Evolutionary conservation across 352 stramenopile genomes (phyloP), one percentile per base, ranked within the genome.

Genomic region (Phytophthora fragariaefolia): DNA sequence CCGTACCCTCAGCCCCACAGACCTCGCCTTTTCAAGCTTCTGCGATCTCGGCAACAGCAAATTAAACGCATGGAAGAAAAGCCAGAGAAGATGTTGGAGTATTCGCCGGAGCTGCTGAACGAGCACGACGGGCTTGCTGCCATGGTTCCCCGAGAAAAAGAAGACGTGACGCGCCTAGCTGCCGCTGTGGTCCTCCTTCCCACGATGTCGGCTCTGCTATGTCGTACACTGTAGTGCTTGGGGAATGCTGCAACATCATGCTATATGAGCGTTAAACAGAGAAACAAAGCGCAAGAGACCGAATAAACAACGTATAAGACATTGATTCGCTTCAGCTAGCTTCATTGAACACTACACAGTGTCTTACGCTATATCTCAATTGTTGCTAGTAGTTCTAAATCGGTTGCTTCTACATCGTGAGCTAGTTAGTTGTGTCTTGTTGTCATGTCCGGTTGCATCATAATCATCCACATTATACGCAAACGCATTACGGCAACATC

Each of bases 191-290:
- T 2, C 23, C 13, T 4, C 23, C 46, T 3, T 8, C 23, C 15
- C 45, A 64, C 9, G 57, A 45, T 28, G 26, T 3, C 26, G 46
- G 57, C n/a, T 58, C 45, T 18, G 22, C 51, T 4, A 51, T 57
- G 46, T 36, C 34, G 1, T 47, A 43, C 2, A 7, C 9, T 23
- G 54, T 62, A 1, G 42, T 18, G 9, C 40, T 61, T 6, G 56
- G 50, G 27, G 3, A 64, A 7, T 64, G 56, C 30, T 43, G 32
- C 46, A 51, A 50, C 56, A 49, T 55, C 23, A 9, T 63, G 22
- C 32, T 63, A 9, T 43, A 56, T 6, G 8, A 63, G 8, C 1
- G 36, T 12, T 61, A 32, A 32, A 46, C 40, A 6, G 1, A 24
- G 42, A 12, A 3, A 36, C 27, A 38, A 24, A n/a, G 10, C 5